phyloP scores from a whole-genome alignment of 2,329 filamentous ascomycete genomes.

The Stemphylium beticola region DNA sequence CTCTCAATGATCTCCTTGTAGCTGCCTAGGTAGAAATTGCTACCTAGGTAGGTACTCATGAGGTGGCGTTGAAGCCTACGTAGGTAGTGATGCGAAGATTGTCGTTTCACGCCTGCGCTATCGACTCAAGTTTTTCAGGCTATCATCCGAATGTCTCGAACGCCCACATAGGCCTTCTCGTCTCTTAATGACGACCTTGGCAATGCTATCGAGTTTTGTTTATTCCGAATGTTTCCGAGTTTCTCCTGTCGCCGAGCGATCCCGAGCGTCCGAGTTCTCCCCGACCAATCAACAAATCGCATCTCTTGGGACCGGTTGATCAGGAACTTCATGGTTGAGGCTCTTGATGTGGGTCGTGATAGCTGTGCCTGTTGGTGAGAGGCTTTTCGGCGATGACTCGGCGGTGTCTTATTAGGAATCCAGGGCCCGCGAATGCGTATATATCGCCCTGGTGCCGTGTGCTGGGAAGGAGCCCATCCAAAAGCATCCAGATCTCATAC shows the following conservation, averaged over 20 bases:
- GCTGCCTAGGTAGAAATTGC: too few species aligned
- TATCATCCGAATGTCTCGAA: neutral
- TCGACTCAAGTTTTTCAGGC: neutral
- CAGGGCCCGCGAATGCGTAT: neutral
- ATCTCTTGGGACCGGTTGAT: neutral
- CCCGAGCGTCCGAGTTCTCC: slow-evolving; percentile 15
- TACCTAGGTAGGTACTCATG: too few species aligned
- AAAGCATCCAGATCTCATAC: neutral
- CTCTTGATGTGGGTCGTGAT: neutral
- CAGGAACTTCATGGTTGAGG: neutral
- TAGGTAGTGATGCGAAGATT: too few species aligned
- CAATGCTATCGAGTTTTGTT: neutral
- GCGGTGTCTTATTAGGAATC: slow-evolving; percentile 4
- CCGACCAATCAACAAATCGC: neutral
- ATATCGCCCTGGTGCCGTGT: neutral
- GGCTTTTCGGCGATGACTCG: slow-evolving; percentile 22
- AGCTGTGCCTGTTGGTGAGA: neutral
- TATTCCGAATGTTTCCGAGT: slow-evolving; percentile 2
- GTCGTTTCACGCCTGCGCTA: neutral
- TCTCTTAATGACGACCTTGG: neutral
- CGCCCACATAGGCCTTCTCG: neutral
- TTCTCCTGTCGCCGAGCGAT: slow-evolving; percentile 8
- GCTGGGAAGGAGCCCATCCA: neutral
- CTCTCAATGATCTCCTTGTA: too few species aligned
- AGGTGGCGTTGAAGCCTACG: too few species aligned